Evolutionary conservation across 2,329 filamentous ascomycete species (phyloP).

Genomic region (Alternaria gaisen): DNA sequence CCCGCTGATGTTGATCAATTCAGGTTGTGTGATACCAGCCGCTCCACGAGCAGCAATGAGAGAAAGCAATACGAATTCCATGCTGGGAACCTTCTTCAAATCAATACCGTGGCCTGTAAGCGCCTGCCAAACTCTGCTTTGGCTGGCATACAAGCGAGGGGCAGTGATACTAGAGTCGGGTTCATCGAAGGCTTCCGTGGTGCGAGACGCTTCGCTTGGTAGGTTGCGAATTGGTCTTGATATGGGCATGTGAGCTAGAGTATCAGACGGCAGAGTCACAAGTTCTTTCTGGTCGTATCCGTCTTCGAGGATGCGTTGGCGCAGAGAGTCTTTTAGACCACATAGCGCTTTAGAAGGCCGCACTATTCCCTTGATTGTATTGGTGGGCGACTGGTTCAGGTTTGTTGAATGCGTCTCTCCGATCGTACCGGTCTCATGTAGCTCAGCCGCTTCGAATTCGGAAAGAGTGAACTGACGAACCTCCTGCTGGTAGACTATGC

Average conservation of each 20-base stretch:
- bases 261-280: not conserved
- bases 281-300: slow-evolving; percentile 1
- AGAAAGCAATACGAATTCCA: slow-evolving; percentile 66
- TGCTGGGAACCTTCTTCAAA: slow-evolving; percentile 59
- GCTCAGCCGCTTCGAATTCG: slow-evolving; percentile 45
- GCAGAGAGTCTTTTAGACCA: slow-evolving; percentile 29
- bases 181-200: slow-evolving; percentile 38
- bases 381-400: not conserved
- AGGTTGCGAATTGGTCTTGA: slow-evolving; percentile 23
- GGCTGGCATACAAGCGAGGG: slow-evolving; percentile 56
- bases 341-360: slow-evolving; percentile 26
- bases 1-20: slow-evolving; percentile 63
- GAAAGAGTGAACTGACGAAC: slow-evolving; percentile 36
- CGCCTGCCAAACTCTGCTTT: slow-evolving; percentile 67
- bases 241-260: not conserved
- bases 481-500: slow-evolving; percentile 58
- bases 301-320: slow-evolving; percentile 28
- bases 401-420: not conserved
- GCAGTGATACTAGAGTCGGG: slow-evolving; percentile 27
- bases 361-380: not conserved
- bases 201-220: slow-evolving; percentile 12
- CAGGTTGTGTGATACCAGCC: slow-evolving; percentile 66
- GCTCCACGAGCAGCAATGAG: slow-evolving; percentile 65
- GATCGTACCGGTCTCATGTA: slow-evolving; percentile 20
- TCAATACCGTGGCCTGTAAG: slow-evolving; percentile 69